Conservation (phyloP, 306 rosid species). For the Herpetospermum pedunculosum region DNA sequence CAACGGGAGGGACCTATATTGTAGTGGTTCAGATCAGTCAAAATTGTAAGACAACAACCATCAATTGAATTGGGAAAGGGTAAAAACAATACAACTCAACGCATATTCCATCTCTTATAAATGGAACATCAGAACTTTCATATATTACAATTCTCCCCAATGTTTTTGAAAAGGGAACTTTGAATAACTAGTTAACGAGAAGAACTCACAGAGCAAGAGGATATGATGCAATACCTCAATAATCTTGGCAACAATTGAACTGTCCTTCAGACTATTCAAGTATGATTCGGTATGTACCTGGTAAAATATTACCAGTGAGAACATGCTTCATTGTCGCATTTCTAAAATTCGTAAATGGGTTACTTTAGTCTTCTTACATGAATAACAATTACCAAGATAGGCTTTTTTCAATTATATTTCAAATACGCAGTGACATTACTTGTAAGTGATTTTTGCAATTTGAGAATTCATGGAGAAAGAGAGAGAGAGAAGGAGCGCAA, state of each 20-base stretch:
- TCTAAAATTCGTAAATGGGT: background rate
- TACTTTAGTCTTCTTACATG: background rate
- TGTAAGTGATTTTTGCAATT: background rate
- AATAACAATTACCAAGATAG: background rate
- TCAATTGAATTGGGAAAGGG: background rate
- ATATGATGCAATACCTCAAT: conserved; percentile 47
- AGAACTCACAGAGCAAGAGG: background rate
- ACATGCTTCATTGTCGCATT: background rate
- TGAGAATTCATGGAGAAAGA: background rate
- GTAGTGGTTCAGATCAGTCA: conserved; percentile 12
- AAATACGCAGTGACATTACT: background rate
- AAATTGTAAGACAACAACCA: background rate
- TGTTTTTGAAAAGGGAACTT: background rate
- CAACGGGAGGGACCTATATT: conserved; percentile 76
- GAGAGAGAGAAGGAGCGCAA: background rate
- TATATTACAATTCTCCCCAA: background rate
- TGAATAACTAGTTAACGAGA: background rate
- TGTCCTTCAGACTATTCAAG: conserved; percentile 57
- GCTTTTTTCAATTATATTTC: background rate
- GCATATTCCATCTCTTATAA: background rate
- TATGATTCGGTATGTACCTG: conserved; percentile 82
- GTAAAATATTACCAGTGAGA: conserved; percentile 15
- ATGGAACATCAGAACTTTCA: background rate
- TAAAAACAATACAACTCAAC: conserved; percentile 7
- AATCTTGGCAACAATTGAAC: conserved; percentile 65